Conservation (phyloP, 2,329 filamentous ascomycete genomes). For the Fusarium citri region DNA sequence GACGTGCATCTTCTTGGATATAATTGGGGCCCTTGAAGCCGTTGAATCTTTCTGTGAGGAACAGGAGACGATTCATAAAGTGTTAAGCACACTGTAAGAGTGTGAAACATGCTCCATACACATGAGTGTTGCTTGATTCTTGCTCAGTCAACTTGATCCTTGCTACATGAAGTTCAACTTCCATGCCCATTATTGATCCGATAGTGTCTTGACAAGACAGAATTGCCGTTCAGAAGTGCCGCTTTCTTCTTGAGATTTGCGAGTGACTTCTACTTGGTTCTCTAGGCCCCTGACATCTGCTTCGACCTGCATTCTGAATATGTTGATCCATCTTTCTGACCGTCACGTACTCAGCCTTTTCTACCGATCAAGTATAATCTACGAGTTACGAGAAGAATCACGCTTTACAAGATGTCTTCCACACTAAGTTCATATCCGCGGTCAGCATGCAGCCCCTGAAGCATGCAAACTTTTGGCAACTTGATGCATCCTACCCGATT, state of each 20-base stretch:
- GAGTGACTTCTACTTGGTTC: neutral
- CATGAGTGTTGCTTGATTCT: constrained; percentile 23
- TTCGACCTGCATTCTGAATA: neutral
- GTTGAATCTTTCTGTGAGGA: neutral
- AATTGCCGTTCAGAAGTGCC: neutral
- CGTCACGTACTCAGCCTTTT: neutral
- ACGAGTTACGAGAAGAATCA: neutral
- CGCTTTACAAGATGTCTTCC: neutral
- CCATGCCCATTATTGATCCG: neutral
- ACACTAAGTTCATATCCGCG: neutral
- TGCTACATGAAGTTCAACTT: neutral
- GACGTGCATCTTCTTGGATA: constrained; percentile 13
- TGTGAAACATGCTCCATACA: neutral
- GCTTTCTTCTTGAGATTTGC: neutral
- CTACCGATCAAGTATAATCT: neutral
- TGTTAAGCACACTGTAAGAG: constrained; percentile 21
- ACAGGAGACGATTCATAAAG: neutral
- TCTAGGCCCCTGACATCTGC: neutral
- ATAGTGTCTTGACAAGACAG: neutral
- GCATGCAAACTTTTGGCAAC: neutral
- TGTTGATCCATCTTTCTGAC: neutral
- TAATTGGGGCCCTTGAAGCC: neutral
- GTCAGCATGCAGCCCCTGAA: neutral
- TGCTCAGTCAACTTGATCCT: constrained; percentile 5
- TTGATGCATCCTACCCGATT: neutral